Percentiles rank a stretch among this genome's conserved stretches.
These are phyloP conservation scores for Metschnikowia reukaufii DNA, from an alignment of 805 yeast genomes.

Conservation along the genomic window DNA sequence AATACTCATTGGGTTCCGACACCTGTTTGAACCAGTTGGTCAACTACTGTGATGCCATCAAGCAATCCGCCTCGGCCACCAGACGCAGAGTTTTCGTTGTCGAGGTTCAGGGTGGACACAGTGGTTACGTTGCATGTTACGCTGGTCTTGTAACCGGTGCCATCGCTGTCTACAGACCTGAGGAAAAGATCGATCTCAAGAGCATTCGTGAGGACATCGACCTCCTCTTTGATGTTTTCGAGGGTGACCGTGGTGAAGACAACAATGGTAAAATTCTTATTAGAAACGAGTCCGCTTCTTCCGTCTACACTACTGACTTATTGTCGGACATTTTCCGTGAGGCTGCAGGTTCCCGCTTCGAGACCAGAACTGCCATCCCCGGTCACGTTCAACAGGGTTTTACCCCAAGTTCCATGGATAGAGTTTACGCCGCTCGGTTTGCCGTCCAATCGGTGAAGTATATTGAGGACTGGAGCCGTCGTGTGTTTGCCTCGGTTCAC, in stretches of 20 bases:
- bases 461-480: slow-evolving; percentile 51
- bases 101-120: slow-evolving; percentile 97
- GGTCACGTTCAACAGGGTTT: slow-evolving; percentile 99
- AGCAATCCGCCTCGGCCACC: slow-evolving; percentile 92
- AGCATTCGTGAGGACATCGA: slow-evolving; percentile 22
- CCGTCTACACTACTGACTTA: slow-evolving; percentile 76
- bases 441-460: slow-evolving; percentile 89
- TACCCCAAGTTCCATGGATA: slow-evolving; percentile 90
- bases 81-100: slow-evolving; percentile 93
- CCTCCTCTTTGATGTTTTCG: slow-evolving; percentile 64
- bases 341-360: slow-evolving; percentile 75
- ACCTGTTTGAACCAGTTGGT: slow-evolving; percentile 92
- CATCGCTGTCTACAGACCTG: slow-evolving; percentile 88
- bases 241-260: slow-evolving; percentile 71
- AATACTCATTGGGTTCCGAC: slow-evolving; percentile 91
- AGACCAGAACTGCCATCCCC: slow-evolving; percentile 92
- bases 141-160: slow-evolving; percentile 89
- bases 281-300: slow-evolving; percentile 80
- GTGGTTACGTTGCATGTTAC: slow-evolving; percentile 89
- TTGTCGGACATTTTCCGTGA: slow-evolving; percentile 82
- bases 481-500: slow-evolving; percentile 18
- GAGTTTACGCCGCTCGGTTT: slow-evolving; percentile 84
- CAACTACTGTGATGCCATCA: slow-evolving; percentile 91
- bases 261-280: slow-evolving; percentile 84
- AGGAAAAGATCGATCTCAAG: slow-evolving; percentile 62